Base-by-base conservation (phyloP, 768 basidiomycete genomes). In the Clitopilus hobsonii region DNA sequence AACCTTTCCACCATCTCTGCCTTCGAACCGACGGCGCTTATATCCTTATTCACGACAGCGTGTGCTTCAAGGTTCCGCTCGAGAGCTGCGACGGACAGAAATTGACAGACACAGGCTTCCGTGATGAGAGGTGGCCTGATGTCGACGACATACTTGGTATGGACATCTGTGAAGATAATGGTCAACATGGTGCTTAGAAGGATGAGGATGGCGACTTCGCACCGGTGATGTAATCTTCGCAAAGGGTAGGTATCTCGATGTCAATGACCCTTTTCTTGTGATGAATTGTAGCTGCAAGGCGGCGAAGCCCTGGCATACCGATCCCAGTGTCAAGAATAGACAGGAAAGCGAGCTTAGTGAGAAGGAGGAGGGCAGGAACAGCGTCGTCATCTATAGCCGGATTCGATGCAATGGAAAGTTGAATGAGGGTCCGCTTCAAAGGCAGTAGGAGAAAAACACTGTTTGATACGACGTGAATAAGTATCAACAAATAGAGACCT, bases 391-490 rank as follows among this genome's bases (percentile, higher is more conserved):
- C 69, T 62, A 89, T 79, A 48, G 65, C 64, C 13, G 73, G 74
- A 58, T 88, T 88, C 20, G 63, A 65, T 10, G 80, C 71, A 53
- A 88, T 60, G 50, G 77, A 77, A 11, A 89, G 80, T 36, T 74
- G 71, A 22, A 62, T 69, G 27, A 89, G 74, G 25, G 81, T 77
- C 50, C 70, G 73, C 62, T 80, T 83, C 53, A 87, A 75, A 18
- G 81, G 69, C 1, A 82, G 68, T 24, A 89, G 74, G 26, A 82
- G 75, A 58, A 78, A 87, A 23, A 86, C 66, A 8, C 86, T 88
- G 59, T 26, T 16, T 26, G 3, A 27, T 27, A 51, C 29, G 54
- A 36, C 18, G 24, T 36, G 8, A 11, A 23, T 27, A 54, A 49
- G n/a, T 30, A 51, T 8, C 38, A 51, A 38, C 14, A 48, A 10